Evolutionary conservation across 768 basidiomycete genomes (phyloP), one percentile per base, ranked within the genome.

Genomic region (Leccinum barrowsii): DNA sequence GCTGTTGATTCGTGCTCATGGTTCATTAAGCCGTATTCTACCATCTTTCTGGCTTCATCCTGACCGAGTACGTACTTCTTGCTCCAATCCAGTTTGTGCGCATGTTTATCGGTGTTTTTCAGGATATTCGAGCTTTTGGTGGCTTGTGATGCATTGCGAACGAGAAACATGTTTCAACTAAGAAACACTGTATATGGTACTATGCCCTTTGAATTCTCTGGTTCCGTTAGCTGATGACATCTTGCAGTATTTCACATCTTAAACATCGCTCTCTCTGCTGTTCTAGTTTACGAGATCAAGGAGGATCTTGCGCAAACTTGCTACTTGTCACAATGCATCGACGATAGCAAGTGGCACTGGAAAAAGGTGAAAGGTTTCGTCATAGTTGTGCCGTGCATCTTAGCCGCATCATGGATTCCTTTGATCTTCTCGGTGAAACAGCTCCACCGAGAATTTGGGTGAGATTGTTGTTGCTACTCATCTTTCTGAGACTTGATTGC

Each of bases 391-490:
- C 92, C 92, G 5, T 83, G 81, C 62, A 67, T 91, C 51, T 85
- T 92, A 50, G 84, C 74, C 15, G 80, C 74, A 10, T 81, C 90
- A 0, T 90, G 86, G 85, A 51, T 89, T n/a, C 64, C 81, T 28
- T 74, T 92, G 74, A 68, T 86, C 21, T 90, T 84, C 74, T 89
- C 81, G 76, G 79, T 88, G 60, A 85, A 81, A 63, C 74, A 85
- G 64, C 80, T 94, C 5, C 93, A 86, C 63, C 78, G 74, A 48
- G 92, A 94, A 73, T 94, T 94, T 68, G 92, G 92, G 90, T 92
- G 70, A 55, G 85, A 7, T 56, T 8, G 6, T 40, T 40, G 22
- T 56, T 48, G 35, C 8, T 58, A n/a, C 34, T 7, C 5, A 19
- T 12, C 34, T 50, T 8, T 12, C 4, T 11, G 22, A 55, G 13